Conservation (phyloP, 2,329 filamentous ascomycete genomes). For the Neoascochyta sp. region DNA sequence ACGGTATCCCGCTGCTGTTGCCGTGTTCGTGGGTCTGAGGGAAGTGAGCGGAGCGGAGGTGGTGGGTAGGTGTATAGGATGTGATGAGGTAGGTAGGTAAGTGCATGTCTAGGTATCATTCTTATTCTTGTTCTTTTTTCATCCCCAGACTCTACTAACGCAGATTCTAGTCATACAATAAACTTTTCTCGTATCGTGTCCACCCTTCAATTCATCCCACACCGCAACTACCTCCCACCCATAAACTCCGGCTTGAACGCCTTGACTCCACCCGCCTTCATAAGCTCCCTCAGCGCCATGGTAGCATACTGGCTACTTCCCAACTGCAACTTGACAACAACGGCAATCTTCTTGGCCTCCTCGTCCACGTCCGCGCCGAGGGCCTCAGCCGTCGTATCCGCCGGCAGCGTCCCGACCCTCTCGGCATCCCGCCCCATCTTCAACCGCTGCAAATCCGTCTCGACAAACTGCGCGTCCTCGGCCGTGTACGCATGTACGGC, state of each 20-base stretch:
- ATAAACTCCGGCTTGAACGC: slow-evolving; percentile 62
- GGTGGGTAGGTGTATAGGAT: no score
- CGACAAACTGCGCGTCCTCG: slow-evolving; percentile 77
- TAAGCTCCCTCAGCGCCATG: slow-evolving; percentile 75
- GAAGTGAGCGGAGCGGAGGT: no score
- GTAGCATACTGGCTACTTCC: slow-evolving; percentile 80
- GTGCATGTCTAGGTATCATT: no score
- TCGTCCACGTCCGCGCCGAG: slow-evolving; percentile 14
- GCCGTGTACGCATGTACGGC: slow-evolving; percentile 67
- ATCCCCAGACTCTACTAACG: no score
- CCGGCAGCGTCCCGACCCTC: no score
- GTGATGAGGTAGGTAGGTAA: no score
- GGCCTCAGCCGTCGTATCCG: slow-evolving; percentile 51
- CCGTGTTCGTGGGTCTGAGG: no score
- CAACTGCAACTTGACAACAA: slow-evolving; percentile 71
- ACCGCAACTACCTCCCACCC: slow-evolving; percentile 44
- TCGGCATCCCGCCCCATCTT: slow-evolving; percentile 40
- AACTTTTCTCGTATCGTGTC: no score
- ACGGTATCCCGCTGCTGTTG: no score
- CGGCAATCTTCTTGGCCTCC: slow-evolving; percentile 55
- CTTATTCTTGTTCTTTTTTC: no score
- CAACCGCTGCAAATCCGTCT: slow-evolving; percentile 77
- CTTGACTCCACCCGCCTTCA: slow-evolving; percentile 61
- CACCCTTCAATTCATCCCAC: no score
- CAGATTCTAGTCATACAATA: no score